Evolutionary conservation across 805 yeast genomes (phyloP).

Genomic region (Monosporozyma aerobia): DNA sequence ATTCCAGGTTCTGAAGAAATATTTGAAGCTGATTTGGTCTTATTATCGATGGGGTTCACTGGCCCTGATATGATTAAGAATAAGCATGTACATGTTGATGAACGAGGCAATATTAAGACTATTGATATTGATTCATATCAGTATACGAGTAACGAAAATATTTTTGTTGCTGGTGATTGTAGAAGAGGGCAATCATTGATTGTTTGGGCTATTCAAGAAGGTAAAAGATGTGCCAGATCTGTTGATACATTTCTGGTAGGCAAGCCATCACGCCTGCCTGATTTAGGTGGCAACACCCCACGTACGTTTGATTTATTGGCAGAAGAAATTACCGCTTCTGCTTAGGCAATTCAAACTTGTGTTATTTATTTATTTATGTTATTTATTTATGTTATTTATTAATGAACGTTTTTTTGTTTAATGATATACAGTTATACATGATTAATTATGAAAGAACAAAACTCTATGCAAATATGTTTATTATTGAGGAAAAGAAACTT

Average conservation of each 20-base stretch:
- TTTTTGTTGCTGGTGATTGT: constrained; percentile 97
- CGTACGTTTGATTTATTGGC: constrained; percentile 70
- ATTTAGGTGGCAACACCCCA: constrained; percentile 85
- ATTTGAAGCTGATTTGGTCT: constrained; percentile 89
- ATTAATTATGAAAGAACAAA: neutral
- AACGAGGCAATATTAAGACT: constrained; percentile 74
- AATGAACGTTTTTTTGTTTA: neutral
- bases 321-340: constrained; percentile 49
- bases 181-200: constrained; percentile 97
- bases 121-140: constrained; percentile 36
- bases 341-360: neutral
- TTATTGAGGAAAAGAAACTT: constrained; percentile 5
- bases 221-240: constrained; percentile 95
- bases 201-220: constrained; percentile 99
- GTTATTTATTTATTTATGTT: neutral
- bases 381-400: constrained; percentile 1
- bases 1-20: constrained; percentile 89
- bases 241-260: constrained; percentile 58
- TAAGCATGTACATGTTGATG: constrained; percentile 34
- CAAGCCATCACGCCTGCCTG: constrained; percentile 76
- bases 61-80: constrained; percentile 78
- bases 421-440: neutral
- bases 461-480: constrained; percentile 4
- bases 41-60: constrained; percentile 93
- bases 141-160: constrained; percentile 62